Conservation (phyloP, 106 monocot genomes). For the Gastrodia elata region DNA sequence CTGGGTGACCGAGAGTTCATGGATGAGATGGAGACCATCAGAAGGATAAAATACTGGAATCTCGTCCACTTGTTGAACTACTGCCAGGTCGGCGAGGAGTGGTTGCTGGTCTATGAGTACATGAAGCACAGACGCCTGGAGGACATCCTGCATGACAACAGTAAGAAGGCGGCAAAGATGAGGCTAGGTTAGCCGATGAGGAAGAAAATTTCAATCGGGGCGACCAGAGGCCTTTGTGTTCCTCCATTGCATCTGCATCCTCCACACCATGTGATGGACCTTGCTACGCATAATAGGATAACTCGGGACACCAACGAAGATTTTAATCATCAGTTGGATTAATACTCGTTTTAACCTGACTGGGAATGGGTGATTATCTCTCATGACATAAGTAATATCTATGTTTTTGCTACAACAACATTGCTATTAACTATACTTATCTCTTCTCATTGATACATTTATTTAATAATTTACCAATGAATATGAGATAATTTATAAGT, state of each 20-base stretch:
- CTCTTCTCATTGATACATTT: no score
- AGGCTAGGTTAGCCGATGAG: constrained; percentile 53
- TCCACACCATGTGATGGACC: constrained; percentile 94
- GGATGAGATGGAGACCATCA: constrained; percentile 92
- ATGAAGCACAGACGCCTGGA: constrained; percentile 85
- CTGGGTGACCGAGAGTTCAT: constrained; percentile 83
- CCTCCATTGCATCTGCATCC: constrained; percentile 85
- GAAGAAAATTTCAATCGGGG: constrained; percentile 63
- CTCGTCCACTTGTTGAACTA: constrained; percentile 70
- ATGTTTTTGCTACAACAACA: no score
- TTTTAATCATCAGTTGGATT: no score
- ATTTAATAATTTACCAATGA: no score
- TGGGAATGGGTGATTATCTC: no score
- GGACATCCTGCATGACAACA: constrained; percentile 52
- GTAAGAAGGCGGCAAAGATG: constrained; percentile 26
- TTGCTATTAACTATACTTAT: no score
- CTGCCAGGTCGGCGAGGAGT: constrained; percentile 76
- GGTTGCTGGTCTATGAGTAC: constrained; percentile 75
- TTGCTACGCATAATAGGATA: no score
- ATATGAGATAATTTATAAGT: no score
- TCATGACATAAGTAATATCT: no score
- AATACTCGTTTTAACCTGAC: no score
- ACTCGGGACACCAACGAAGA: no score
- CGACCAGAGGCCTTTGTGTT: constrained; percentile 68
- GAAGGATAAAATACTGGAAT: constrained; percentile 83